Conservation (phyloP, 2,329 filamentous ascomycete species). For the Penicillium capsulatum region DNA sequence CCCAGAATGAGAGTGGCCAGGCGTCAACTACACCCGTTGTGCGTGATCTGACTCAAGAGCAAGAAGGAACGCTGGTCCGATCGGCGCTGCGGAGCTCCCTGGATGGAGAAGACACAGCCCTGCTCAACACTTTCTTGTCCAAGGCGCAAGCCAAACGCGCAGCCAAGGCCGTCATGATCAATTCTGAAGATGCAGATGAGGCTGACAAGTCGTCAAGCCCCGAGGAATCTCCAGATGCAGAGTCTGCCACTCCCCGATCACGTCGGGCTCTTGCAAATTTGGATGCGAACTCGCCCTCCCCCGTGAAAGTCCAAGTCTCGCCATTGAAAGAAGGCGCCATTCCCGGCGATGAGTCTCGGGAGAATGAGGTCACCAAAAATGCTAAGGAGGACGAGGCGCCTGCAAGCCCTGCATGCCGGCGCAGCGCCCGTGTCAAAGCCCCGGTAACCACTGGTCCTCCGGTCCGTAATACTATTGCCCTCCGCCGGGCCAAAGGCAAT, state of each 20-base stretch:
- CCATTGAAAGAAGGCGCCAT: slow-evolving; percentile 26
- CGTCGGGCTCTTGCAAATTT: slow-evolving; percentile 36
- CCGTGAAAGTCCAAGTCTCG: slow-evolving; percentile 28
- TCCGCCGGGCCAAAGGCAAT: slow-evolving; percentile 43
- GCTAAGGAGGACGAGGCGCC: slow-evolving; percentile 19
- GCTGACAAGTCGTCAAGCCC: slow-evolving; percentile 12
- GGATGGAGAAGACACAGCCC: slow-evolving; percentile 37
- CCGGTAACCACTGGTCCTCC: slow-evolving; percentile 21
- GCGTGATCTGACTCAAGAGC: slow-evolving; percentile 27
- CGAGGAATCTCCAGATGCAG: slow-evolving; percentile 17
- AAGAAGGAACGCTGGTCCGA: slow-evolving; percentile 33
- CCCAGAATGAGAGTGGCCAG: slow-evolving; percentile 1
- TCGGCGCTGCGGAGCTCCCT: slow-evolving; percentile 37
- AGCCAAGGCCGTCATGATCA: slow-evolving; percentile 29
- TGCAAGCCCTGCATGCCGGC: slow-evolving; percentile 30
- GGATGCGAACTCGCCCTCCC: slow-evolving; percentile 39
- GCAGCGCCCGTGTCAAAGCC: slow-evolving; percentile 36
- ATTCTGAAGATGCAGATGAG: slow-evolving; percentile 17
- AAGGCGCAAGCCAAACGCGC: slow-evolving; percentile 41
- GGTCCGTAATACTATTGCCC: slow-evolving; percentile 38
- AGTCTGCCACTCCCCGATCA: slow-evolving; percentile 29
- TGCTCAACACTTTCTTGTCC: slow-evolving; percentile 41
- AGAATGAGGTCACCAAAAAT: slow-evolving; percentile 16
- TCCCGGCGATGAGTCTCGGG: slow-evolving; percentile 8
- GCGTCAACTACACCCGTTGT: slow-evolving; percentile 17